A percentile compares a stretch with the other conserved stretches of the same genome.
Conservation (phyloP, 768 basidiomycete genomes). For the Phylloporus sp. region DNA sequence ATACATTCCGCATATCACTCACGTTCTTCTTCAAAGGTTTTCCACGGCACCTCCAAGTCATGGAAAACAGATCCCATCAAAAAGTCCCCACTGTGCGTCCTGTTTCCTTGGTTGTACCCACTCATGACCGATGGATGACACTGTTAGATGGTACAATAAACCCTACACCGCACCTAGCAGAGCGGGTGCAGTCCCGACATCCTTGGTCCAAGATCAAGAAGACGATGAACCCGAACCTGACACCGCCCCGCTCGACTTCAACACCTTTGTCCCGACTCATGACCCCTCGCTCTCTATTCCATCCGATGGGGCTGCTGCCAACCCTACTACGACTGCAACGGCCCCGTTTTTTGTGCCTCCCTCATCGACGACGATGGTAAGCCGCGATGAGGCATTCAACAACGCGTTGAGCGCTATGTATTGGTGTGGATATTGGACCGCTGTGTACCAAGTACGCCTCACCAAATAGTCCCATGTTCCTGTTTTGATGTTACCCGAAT, state of each 20-base stretch:
- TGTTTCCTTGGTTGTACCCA: background rate
- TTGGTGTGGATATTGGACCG: slow-evolving; percentile 87
- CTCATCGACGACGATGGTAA: slow-evolving; percentile 39
- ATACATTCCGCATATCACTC: no score
- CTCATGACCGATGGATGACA: background rate
- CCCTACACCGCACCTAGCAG: slow-evolving; percentile 33
- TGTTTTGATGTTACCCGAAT: background rate
- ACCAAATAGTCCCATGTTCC: background rate
- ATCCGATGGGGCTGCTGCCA: slow-evolving; percentile 14
- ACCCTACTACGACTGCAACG: background rate
- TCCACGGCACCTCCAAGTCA: slow-evolving; percentile 59
- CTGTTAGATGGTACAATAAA: slow-evolving; percentile 71
- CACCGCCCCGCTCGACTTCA: slow-evolving; percentile 63
- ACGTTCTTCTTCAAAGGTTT: slow-evolving; percentile 38
- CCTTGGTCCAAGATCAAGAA: background rate
- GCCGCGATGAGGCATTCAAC: slow-evolving; percentile 72
- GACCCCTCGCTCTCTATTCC: slow-evolving; percentile 54
- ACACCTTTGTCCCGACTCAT: slow-evolving; percentile 67
- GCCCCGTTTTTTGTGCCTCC: slow-evolving; percentile 29
- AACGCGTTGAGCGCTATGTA: slow-evolving; percentile 78
- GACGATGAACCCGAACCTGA: slow-evolving; percentile 35
- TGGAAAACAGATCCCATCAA: slow-evolving; percentile 73
- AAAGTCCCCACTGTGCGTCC: slow-evolving; percentile 67
- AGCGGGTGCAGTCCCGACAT: background rate
- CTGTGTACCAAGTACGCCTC: slow-evolving; percentile 68